Evolutionary conservation across 2,329 filamentous ascomycete genomes (phyloP).

Genomic region (Phialophora expanda): DNA sequence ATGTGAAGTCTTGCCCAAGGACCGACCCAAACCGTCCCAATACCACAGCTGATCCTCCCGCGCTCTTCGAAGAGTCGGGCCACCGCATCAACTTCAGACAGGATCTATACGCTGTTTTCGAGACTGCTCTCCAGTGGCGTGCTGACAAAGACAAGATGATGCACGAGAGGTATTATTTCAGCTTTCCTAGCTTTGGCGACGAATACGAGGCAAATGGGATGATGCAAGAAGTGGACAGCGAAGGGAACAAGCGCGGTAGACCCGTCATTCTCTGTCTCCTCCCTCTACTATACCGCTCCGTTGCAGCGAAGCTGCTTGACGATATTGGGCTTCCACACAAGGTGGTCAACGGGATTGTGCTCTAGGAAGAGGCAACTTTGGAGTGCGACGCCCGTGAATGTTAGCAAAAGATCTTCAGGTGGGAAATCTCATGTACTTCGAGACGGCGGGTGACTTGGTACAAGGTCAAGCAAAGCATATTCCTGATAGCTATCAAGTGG

Average conservation of each 20-base stretch:
- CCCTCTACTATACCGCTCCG: background rate
- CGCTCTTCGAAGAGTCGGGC: background rate
- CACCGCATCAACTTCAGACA: background rate
- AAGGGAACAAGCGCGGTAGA: background rate
- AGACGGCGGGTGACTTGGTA: background rate
- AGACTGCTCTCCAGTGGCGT: background rate
- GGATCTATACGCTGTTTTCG: background rate
- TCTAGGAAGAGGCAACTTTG: background rate
- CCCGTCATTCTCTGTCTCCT: constrained; percentile 4
- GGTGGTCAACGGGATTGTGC: background rate
- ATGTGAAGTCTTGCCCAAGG: background rate
- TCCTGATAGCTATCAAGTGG: background rate
- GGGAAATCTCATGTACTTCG: background rate
- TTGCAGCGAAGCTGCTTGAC: background rate
- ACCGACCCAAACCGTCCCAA: background rate
- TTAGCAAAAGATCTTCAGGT: background rate
- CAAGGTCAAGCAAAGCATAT: background rate
- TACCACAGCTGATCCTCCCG: background rate
- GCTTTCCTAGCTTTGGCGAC: constrained; percentile 2
- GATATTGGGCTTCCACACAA: background rate
- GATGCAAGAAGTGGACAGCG: background rate
- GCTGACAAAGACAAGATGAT: background rate
- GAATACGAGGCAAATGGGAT: background rate
- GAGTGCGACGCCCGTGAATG: background rate
- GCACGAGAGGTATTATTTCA: background rate